phyloP scores from a whole-genome alignment of 768 basidiomycete genomes.

The Suillus subluteus region DNA sequence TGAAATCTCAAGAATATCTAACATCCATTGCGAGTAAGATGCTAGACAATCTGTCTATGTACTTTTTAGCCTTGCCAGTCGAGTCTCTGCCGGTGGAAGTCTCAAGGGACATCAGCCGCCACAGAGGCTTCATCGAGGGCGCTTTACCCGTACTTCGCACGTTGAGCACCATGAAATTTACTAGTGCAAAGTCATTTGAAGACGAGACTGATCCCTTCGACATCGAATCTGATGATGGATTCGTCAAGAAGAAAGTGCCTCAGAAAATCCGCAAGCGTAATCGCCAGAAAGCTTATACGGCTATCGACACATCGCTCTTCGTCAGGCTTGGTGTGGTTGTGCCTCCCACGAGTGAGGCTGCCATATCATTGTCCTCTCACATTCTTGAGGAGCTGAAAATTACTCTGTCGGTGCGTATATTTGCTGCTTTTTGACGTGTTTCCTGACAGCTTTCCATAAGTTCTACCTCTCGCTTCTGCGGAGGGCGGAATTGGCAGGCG shows the following conservation, averaged over 20 bases:
- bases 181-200: background rate
- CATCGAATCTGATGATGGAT: conserved; percentile 11
- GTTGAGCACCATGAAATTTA: conserved; percentile 13
- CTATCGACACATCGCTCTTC: conserved; percentile 35
- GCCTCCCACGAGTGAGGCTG: conserved; percentile 31
- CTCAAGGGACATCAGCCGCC: conserved; percentile 19
- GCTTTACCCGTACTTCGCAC: conserved; percentile 28
- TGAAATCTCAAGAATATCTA: conserved; percentile 22
- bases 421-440: background rate
- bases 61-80: conserved; percentile 28
- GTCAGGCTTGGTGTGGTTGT: conserved; percentile 28
- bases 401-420: conserved; percentile 33
- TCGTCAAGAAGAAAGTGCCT: conserved; percentile 21
- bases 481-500: conserved; percentile 17
- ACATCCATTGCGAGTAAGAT: conserved; percentile 26
- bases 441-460: conserved; percentile 16
- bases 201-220: conserved; percentile 11
- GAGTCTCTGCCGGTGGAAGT: conserved; percentile 17
- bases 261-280: conserved; percentile 33
- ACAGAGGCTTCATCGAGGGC: conserved; percentile 27
- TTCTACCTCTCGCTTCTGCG: conserved; percentile 29
- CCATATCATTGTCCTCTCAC: conserved; percentile 10
- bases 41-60: conserved; percentile 29
- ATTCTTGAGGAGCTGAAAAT: conserved; percentile 30
- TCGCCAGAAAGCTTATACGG: conserved; percentile 13